Conservation (phyloP, 179 eudicot genomes). For the Amaranthus tricolor region DNA sequence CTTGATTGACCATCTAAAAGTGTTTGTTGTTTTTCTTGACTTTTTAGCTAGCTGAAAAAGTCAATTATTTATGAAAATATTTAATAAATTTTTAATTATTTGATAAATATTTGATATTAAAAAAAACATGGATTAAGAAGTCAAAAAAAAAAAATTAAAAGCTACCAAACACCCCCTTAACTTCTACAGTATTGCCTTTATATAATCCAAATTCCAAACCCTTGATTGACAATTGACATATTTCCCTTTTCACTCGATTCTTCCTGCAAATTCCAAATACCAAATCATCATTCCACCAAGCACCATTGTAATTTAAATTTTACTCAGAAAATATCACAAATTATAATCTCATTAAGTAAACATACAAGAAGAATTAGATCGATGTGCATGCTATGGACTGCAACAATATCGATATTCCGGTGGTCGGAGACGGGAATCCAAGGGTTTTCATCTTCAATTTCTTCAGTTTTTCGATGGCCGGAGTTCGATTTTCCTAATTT, state of each 20-base stretch:
- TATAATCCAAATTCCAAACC: background rate
- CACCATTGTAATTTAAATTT: conserved; percentile 5
- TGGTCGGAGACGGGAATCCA: conserved; percentile 16
- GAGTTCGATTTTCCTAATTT: conserved; percentile 7
- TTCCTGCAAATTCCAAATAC: background rate
- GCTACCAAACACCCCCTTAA: too few species aligned
- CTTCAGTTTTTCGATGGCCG: conserved; percentile 28
- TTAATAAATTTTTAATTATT: too few species aligned
- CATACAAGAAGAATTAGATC: background rate
- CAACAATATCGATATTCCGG: conserved; percentile 26
- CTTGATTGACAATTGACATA: too few species aligned
- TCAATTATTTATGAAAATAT: too few species aligned
- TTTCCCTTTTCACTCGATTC: background rate
- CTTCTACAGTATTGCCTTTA: too few species aligned
- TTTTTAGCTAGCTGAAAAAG: too few species aligned
- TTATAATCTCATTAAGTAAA: background rate
- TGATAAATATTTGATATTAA: too few species aligned
- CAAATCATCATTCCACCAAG: background rate
- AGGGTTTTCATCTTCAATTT: conserved; percentile 17
- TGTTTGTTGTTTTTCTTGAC: too few species aligned
- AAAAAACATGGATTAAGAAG: too few species aligned
- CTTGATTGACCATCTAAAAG: too few species aligned
- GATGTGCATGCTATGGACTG: conserved; percentile 32
- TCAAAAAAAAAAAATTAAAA: too few species aligned
- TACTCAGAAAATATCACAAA: background rate